phyloP scores from a whole-genome alignment of 495 filamentous ascomycete species.

The Tuber borchii region DNA sequence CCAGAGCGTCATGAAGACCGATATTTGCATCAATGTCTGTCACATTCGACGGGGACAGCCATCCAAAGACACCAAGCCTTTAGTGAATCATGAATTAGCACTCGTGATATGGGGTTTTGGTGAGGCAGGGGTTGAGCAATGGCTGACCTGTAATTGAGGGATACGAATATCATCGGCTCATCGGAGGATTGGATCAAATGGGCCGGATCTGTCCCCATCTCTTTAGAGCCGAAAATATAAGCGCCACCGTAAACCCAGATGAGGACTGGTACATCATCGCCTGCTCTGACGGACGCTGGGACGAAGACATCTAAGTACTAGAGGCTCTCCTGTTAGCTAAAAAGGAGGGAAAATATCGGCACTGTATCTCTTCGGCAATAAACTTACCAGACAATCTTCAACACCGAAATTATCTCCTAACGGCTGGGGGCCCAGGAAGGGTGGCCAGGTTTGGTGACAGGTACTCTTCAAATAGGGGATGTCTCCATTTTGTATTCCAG shows the following conservation, averaged over 20 bases:
- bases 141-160: conserved; percentile 56
- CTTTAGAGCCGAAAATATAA: conserved; percentile 51
- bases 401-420: not conserved
- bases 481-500: conserved; percentile 29
- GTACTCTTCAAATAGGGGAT: not conserved
- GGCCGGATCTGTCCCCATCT: conserved; percentile 44
- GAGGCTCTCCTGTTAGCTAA: not conserved
- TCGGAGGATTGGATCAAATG: conserved; percentile 49
- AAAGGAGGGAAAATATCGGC: not conserved
- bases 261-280: conserved; percentile 47
- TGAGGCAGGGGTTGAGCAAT: not conserved
- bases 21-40: conserved; percentile 54
- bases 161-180: conserved; percentile 56
- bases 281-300: conserved; percentile 14
- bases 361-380: not conserved
- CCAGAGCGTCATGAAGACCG: conserved; percentile 59
- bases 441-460: conserved; percentile 10
- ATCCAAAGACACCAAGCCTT: conserved; percentile 58
- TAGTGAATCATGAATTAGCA: not conserved
- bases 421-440: not conserved
- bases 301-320: conserved; percentile 37
- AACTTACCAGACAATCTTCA: conserved; percentile 35
- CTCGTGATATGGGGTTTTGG: not conserved
- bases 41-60: conserved; percentile 47
- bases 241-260: conserved; percentile 60